Conservation (phyloP, 2,329 filamentous ascomycete species). For the Biscogniauxia marginata region DNA sequence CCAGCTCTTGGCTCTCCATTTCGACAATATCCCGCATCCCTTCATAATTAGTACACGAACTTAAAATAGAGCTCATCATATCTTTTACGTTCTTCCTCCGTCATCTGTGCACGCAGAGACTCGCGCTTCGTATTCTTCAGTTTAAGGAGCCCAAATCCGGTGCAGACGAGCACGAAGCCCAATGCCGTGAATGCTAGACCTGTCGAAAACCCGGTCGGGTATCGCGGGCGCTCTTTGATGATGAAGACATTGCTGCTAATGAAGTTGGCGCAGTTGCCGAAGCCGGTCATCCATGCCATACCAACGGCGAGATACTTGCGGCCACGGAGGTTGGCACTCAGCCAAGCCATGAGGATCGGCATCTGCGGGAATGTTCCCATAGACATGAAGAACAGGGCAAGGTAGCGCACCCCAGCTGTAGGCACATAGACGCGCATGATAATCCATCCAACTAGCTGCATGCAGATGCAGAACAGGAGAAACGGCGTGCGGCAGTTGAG, state of each 20-base stretch:
- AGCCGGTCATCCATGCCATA: constrained; percentile 40
- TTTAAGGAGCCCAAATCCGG: constrained; percentile 11
- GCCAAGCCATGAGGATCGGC: constrained; percentile 34
- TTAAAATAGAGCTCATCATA: constrained; percentile 26
- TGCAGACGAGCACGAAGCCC: constrained; percentile 20
- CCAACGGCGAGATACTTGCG: constrained; percentile 40
- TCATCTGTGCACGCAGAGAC: constrained; percentile 15
- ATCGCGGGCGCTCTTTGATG: constrained; percentile 35
- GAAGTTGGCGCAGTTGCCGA: constrained; percentile 46
- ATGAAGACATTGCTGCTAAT: constrained; percentile 43
- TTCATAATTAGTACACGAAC: constrained; percentile 22
- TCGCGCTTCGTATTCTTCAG: constrained; percentile 21
- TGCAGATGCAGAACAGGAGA: constrained; percentile 21
- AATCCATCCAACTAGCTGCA: constrained; percentile 29
- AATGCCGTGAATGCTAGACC: constrained; percentile 32
- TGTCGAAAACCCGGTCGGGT: constrained; percentile 37
- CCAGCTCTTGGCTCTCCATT: neutral
- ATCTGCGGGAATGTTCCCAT: constrained; percentile 31
- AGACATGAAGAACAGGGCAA: constrained; percentile 30
- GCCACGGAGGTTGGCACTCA: constrained; percentile 40
- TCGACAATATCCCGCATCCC: neutral
- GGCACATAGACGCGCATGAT: constrained; percentile 28
- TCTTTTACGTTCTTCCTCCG: constrained; percentile 20
- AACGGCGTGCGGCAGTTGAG: constrained; percentile 26
- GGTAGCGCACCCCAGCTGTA: constrained; percentile 24